Percentiles rank a stretch among this genome's conserved stretches.
phyloP scores from a whole-genome alignment of 108 stramenopile species.

The Poteriospumella lacustris region DNA sequence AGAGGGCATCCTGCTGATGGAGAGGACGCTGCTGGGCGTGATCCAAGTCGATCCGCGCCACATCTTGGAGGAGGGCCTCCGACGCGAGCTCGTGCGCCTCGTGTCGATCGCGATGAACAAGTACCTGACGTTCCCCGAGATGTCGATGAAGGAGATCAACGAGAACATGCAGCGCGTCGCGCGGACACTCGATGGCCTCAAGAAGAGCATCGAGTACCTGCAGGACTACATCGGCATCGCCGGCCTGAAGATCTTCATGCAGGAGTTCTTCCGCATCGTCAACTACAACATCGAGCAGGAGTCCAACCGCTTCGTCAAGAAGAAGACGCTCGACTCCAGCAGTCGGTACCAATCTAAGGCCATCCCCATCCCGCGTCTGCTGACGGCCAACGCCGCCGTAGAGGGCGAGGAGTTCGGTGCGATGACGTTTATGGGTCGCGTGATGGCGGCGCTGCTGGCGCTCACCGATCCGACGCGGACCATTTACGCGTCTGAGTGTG shows the following conservation, averaged over 20 bases:
- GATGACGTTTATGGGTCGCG: slow-evolving; percentile 57
- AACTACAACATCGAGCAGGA: slow-evolving; percentile 60
- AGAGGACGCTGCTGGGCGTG: slow-evolving; percentile 59
- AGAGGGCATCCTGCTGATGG: slow-evolving; percentile 63
- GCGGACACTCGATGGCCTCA: slow-evolving; percentile 43
- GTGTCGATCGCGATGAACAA: slow-evolving; percentile 49
- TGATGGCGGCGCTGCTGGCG: slow-evolving; percentile 46
- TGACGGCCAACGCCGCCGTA: slow-evolving; percentile 12
- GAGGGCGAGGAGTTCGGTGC: slow-evolving; percentile 20
- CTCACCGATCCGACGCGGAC: slow-evolving; percentile 51
- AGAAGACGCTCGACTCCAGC: slow-evolving; percentile 50
- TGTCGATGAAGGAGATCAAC: not conserved
- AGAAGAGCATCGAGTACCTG: slow-evolving; percentile 52
- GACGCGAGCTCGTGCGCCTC: slow-evolving; percentile 56
- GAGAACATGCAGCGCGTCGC: not conserved
- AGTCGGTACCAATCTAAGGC: slow-evolving; percentile 52
- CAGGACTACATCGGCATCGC: slow-evolving; percentile 60
- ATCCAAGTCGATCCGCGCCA: slow-evolving; percentile 58
- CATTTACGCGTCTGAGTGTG: slow-evolving; percentile 47
- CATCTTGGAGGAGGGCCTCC: slow-evolving; percentile 59
- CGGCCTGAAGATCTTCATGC: slow-evolving; percentile 61
- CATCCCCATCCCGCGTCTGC: slow-evolving; percentile 53
- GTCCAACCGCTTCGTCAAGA: slow-evolving; percentile 56
- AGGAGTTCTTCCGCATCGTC: slow-evolving; percentile 56
- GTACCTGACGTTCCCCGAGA: slow-evolving; percentile 44